Conservation (phyloP, 2,329 filamentous ascomycete species). For the Sarocladium brachiariae region DNA sequence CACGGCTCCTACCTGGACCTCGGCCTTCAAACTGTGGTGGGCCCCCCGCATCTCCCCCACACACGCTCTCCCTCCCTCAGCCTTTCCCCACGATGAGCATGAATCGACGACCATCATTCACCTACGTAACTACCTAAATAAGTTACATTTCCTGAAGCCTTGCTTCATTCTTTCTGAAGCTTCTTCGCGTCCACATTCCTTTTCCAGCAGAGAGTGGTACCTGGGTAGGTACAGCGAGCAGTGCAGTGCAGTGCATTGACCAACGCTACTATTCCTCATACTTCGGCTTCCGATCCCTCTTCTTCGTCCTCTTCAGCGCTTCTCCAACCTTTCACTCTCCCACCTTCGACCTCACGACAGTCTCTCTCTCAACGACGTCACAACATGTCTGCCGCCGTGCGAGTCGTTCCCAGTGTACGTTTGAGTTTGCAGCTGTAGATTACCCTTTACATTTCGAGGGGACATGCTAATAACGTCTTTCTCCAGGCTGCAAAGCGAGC, state of each 20-base stretch:
- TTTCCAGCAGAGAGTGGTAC: background rate
- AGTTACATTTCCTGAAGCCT: background rate
- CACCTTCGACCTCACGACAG: background rate
- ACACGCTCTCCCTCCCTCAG: background rate
- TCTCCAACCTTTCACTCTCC: background rate
- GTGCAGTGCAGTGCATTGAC: no score
- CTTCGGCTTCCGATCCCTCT: no score
- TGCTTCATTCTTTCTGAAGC: background rate
- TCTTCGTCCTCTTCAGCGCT: no score
- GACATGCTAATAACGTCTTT: background rate
- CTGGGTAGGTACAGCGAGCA: no score
- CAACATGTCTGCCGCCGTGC: slow-evolving; percentile 17
- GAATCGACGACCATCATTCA: no score
- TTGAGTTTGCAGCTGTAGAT: no score
- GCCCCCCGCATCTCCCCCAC: background rate
- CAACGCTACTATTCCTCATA: no score
- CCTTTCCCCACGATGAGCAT: background rate
- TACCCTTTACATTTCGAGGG: background rate
- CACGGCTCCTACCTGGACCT: no score
- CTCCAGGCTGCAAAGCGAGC: slow-evolving; percentile 55
- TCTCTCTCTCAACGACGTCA: background rate
- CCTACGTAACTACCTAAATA: background rate
- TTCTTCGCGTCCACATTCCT: background rate
- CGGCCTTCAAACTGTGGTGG: background rate
- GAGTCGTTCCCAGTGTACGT: slow-evolving; percentile 28